Conservation (phyloP, 2,329 filamentous ascomycete genomes). For the Sordariomycetes sp. region DNA sequence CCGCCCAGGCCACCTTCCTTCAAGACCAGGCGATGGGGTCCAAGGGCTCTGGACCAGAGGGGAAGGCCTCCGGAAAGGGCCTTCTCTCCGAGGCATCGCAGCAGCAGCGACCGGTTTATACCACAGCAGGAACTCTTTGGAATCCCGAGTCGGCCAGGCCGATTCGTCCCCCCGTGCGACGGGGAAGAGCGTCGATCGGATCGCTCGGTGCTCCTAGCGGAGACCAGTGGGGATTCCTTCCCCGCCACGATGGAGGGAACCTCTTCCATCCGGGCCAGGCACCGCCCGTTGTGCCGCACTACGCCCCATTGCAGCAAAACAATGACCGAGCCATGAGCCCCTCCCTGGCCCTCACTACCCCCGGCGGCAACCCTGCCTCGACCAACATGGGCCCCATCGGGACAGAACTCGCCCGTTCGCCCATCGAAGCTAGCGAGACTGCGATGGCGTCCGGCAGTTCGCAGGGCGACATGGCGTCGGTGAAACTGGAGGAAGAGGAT, state of each 20-base stretch:
- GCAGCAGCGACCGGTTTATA: constrained; percentile 31
- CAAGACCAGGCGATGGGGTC: background rate
- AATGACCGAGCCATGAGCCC: constrained; percentile 39
- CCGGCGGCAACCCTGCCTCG: background rate
- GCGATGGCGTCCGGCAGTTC: too few relatives aligned
- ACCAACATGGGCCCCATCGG: constrained; percentile 2
- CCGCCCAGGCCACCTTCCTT: background rate
- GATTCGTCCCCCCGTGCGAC: constrained; percentile 39
- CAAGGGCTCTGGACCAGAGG: background rate
- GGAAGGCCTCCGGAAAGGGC: background rate
- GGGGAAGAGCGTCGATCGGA: constrained; percentile 28
- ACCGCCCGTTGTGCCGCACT: constrained; percentile 20
- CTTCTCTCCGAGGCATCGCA: background rate
- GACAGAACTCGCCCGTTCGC: background rate
- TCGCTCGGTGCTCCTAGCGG: background rate
- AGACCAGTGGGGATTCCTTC: background rate
- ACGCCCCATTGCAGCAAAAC: constrained; percentile 43
- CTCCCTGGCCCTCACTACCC: background rate
- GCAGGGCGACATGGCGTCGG: background rate
- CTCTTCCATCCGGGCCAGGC: background rate
- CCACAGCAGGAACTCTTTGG: constrained; percentile 46
- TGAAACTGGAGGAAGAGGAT: background rate
- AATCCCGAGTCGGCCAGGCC: constrained; percentile 33
- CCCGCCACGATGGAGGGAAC: background rate
- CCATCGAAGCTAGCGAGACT: background rate